Base-by-base conservation (phyloP, 78 protist genomes). In the Dictyostelium brefeldianum region DNA sequence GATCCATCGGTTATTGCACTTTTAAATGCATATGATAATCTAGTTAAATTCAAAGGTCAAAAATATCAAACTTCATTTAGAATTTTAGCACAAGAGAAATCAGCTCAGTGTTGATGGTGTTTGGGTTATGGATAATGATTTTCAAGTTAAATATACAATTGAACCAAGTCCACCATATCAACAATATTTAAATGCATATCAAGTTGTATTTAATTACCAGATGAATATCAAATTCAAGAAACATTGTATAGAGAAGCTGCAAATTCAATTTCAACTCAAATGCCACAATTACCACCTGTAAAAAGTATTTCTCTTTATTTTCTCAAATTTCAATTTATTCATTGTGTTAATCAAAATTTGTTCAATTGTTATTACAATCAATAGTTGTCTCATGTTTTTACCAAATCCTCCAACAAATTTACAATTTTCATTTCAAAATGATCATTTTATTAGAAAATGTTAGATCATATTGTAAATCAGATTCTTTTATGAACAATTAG, bases 281-380 rank as follows among this genome's bases (percentile, higher is more conserved):
- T 81, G 78, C 89, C 89, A 12, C 57, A 48, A 17, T 46, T 81
- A 20, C 89, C 74, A 29, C 89, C 89, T 81, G 89, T 25, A 17
- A 27, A 22, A 53, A 47, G 18, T 81, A 81, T 29, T 81, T 81
- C 64, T 0, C 15, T 36, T 17, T 81, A 18, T 46, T 81, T 27
- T 57, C 25, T 15, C 89, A 67, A 25, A 81, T 81, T 47, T 81
- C 89, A 5, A 65, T 81, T 9, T 20, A 65, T 12, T 81, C 89
- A 27, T 41, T n/a, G n/a, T n/a, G n/a, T n/a, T n/a, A n/a, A n/a
- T 54, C 48, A 64, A 18, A 81, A 20, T 81, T 81, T 59, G 17
- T 81, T n/a, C 7, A 36, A 73, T 5, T 73, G 0, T 12, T 73
- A 1, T 17, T 2, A 18, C 46, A 17, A 62, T 12, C 6, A 78